Conservation (phyloP, 495 filamentous ascomycete species). For the Xylaria castorea region DNA sequence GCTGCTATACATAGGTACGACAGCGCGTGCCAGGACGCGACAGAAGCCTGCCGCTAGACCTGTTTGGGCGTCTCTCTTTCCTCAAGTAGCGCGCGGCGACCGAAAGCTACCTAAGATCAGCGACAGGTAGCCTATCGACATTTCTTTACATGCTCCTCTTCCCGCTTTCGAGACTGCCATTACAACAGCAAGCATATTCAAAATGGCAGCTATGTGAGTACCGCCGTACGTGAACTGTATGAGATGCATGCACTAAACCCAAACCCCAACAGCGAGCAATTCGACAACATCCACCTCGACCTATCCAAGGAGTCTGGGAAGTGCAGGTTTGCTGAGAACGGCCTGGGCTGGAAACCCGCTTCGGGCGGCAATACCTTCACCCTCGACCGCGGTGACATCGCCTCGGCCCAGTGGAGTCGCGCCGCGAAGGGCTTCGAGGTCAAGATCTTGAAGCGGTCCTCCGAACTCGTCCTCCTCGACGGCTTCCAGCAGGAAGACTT, state of each 20-base stretch:
- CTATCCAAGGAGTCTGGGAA: constrained; percentile 88
- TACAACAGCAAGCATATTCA: constrained; percentile 5
- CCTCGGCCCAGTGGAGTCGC: constrained; percentile 90
- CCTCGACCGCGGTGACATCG: constrained; percentile 80
- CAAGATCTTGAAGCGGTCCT: constrained; percentile 82
- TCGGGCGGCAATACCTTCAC: constrained; percentile 91
- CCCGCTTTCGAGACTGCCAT: constrained; percentile 13
- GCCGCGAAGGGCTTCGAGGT: constrained; percentile 91
- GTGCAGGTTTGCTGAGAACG: constrained; percentile 91
- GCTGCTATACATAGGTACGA: background rate
- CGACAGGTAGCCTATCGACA: background rate
- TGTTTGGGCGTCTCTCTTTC: constrained; percentile 2
- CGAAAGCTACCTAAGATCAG: constrained; percentile 6
- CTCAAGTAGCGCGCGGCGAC: background rate
- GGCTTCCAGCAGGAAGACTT: constrained; percentile 96
- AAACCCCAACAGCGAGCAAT: constrained; percentile 69
- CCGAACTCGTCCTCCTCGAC: constrained; percentile 90
- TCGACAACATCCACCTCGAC: constrained; percentile 95
- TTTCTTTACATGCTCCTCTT: constrained; percentile 14
- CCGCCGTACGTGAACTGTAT: background rate
- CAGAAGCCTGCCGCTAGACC: constrained; percentile 13
- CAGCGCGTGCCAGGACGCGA: constrained; percentile 20
- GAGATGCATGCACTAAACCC: background rate
- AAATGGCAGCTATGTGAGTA: constrained; percentile 32
- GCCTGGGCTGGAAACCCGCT: constrained; percentile 91